phyloP scores from a whole-genome alignment of 768 basidiomycete species.

The Cystobasidium onofrii region DNA sequence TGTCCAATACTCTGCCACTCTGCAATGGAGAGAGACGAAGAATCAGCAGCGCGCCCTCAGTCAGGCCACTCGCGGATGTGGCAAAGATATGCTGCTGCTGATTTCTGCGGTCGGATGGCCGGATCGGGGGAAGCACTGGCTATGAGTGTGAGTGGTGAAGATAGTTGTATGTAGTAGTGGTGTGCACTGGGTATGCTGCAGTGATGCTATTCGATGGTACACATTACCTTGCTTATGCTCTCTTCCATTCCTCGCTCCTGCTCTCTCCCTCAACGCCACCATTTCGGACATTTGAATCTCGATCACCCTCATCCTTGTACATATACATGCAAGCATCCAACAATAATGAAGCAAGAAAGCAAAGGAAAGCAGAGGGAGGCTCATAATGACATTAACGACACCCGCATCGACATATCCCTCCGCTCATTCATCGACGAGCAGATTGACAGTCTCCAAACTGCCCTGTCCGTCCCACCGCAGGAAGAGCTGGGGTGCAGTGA shows the following conservation, averaged over 20 bases:
- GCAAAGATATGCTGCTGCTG: neutral
- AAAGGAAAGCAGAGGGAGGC: constrained; percentile 10
- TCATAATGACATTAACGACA: neutral
- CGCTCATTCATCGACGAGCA: constrained; percentile 9
- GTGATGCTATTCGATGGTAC: too few species aligned
- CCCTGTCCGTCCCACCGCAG: neutral
- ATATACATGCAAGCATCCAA: neutral
- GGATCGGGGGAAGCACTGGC: neutral
- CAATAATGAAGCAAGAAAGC: neutral
- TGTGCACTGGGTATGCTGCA: too few species aligned
- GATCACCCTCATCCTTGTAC: neutral
- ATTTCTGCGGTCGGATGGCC: neutral
- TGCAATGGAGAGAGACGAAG: too few species aligned
- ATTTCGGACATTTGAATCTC: too few species aligned
- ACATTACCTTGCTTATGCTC: too few species aligned
- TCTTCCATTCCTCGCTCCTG: too few species aligned
- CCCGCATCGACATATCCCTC: neutral
- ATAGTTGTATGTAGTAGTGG: too few species aligned
- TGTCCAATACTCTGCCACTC: too few species aligned
- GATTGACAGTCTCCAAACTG: neutral
- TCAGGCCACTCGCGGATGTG: neutral
- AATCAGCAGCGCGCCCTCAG: too few species aligned
- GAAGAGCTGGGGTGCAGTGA: neutral
- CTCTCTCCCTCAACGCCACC: neutral
- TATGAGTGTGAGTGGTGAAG: neutral